phyloP scores from a whole-genome alignment of 257 asterid species.

The Ilex asprella region DNA sequence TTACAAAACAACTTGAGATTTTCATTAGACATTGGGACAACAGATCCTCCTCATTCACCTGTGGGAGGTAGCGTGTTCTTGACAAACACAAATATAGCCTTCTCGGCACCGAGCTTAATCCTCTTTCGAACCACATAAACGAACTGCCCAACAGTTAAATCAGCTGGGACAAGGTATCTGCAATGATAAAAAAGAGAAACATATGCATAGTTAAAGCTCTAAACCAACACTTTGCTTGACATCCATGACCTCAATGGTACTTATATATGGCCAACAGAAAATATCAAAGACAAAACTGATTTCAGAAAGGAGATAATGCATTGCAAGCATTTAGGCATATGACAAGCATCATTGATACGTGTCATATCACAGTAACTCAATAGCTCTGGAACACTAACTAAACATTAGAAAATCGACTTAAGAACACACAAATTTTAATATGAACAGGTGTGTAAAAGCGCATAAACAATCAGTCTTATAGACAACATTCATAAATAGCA shows the following conservation, averaged over 20 bases:
- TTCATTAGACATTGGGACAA: no score
- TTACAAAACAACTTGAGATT: neutral
- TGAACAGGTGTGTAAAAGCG: no score
- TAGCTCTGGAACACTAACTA: no score
- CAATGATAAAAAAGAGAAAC: neutral
- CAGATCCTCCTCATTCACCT: neutral
- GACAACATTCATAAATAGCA: no score
- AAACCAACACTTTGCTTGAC: neutral
- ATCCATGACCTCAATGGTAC: neutral
- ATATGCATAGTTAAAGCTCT: neutral
- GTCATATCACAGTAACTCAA: no score
- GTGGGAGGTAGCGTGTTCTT: neutral
- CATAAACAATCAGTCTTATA: no score
- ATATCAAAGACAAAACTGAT: neutral
- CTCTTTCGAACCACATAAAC: neutral
- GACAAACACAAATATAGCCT: neutral
- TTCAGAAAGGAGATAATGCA: neutral
- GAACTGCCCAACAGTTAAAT: neutral
- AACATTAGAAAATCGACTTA: no score
- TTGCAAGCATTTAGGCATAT: neutral
- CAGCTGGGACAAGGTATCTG: conserved; percentile 2
- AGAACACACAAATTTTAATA: no score
- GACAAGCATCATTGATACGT: neutral
- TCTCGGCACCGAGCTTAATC: conserved; percentile 1
- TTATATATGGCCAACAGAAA: neutral